A percentile compares a stretch with the other conserved stretches of the same genome.
Evolutionary conservation across 108 stramenopile genomes (phyloP).

Genomic region (Schizochytrium sp.): DNA sequence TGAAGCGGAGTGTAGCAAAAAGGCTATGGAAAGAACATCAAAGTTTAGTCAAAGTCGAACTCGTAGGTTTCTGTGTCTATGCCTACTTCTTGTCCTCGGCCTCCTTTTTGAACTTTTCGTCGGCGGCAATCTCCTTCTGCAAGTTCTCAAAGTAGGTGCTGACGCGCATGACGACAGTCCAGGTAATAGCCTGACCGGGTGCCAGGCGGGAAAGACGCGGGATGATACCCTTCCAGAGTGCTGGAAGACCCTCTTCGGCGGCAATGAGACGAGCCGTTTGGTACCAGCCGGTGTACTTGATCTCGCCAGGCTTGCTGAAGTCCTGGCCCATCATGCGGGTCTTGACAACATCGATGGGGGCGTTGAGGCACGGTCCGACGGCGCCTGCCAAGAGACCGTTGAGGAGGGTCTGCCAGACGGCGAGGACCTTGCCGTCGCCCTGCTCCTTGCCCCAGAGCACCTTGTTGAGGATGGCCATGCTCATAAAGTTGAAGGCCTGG

Average conservation of each 20-base stretch:
- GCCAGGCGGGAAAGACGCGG: constrained; percentile 86
- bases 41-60: not conserved
- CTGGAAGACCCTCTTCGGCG: constrained; percentile 77
- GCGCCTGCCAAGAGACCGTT: constrained; percentile 84
- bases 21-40: too few species aligned
- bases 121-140: not conserved
- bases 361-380: constrained; percentile 84
- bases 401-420: constrained; percentile 73
- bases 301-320: constrained; percentile 35
- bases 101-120: not conserved
- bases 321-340: constrained; percentile 87
- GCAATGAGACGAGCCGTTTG: constrained; percentile 71
- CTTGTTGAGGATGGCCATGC: constrained; percentile 71
- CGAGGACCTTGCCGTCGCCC: constrained; percentile 44
- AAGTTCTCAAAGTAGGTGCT: constrained; percentile 13
- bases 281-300: constrained; percentile 69
- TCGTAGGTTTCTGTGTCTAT: not conserved
- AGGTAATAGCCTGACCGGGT: constrained; percentile 96
- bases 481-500: constrained; percentile 95
- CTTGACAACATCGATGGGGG: constrained; percentile 89
- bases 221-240: constrained; percentile 92
- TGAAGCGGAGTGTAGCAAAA: too few species aligned
- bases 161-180: constrained; percentile 24
- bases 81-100: not conserved
- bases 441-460: constrained; percentile 20